phyloP scores from a whole-genome alignment of 2,329 filamentous ascomycete genomes.

The Xylaria sp. region DNA sequence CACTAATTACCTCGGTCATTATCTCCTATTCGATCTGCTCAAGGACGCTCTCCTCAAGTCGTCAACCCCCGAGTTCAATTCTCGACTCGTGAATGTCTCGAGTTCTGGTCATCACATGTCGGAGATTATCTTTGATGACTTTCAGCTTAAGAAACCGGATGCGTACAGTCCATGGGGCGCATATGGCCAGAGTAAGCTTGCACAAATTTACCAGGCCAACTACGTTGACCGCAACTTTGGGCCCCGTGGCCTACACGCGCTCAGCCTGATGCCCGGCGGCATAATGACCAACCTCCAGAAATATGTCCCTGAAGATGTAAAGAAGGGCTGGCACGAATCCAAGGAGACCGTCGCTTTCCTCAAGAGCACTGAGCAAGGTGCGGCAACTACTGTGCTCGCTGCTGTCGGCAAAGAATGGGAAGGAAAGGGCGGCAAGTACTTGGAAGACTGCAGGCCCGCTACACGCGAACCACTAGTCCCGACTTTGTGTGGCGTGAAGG shows the following conservation, averaged over 20 bases:
- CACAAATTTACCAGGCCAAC: conserved; percentile 59
- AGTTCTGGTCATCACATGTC: conserved; percentile 27
- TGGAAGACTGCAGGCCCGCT: conserved; percentile 30
- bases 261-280: conserved; percentile 41
- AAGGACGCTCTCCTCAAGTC: conserved; percentile 24
- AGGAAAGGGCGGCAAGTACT: conserved; percentile 34
- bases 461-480: conserved; percentile 1
- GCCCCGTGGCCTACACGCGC: conserved; percentile 52
- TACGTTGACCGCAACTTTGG: conserved; percentile 59
- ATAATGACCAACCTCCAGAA: conserved; percentile 31
- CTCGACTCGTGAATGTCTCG: conserved; percentile 34
- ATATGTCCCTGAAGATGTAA: conserved; percentile 23
- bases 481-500: conserved; percentile 16
- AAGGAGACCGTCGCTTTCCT: conserved; percentile 10
- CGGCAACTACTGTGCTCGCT: conserved; percentile 54
- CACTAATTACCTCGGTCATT: conserved; percentile 37
- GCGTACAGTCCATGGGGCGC: conserved; percentile 25
- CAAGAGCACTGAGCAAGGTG: conserved; percentile 52
- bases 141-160: conserved; percentile 19
- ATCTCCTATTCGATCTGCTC: conserved; percentile 33
- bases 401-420: conserved; percentile 51
- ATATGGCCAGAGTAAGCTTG: conserved; percentile 56
- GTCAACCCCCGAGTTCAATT: conserved; percentile 31
- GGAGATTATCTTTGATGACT: conserved; percentile 30
- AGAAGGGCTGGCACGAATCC: background rate